Conservation (phyloP, 768 basidiomycete species). For the Hypholoma sublateritium region DNA sequence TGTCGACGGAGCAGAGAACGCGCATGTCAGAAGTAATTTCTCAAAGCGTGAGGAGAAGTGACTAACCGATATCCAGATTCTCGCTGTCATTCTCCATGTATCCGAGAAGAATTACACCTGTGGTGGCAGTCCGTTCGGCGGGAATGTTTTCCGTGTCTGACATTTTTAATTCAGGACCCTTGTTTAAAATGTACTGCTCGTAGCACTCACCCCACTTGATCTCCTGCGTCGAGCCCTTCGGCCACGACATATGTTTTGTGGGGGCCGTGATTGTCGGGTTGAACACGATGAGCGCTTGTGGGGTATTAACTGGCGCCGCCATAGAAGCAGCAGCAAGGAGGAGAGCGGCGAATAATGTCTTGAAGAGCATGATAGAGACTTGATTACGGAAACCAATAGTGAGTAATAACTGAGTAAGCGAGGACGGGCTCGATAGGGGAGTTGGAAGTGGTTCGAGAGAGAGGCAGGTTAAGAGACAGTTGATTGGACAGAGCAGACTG, state of each 20-base stretch:
- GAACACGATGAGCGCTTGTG: slow-evolving; percentile 33
- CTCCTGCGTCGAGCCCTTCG: slow-evolving; percentile 28
- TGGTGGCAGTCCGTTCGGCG: slow-evolving; percentile 27
- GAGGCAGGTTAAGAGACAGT: slow-evolving; percentile 1
- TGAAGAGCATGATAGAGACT: slow-evolving; percentile 24
- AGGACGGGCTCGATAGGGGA: not conserved
- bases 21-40: not conserved
- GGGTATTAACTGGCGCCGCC: slow-evolving; percentile 21
- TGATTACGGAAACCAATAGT: not conserved
- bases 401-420: not conserved
- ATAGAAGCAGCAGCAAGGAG: slow-evolving; percentile 23
- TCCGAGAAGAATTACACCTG: slow-evolving; percentile 48
- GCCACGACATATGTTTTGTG: slow-evolving; percentile 32
- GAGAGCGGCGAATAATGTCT: slow-evolving; percentile 28
- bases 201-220: slow-evolving; percentile 40
- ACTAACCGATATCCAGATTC: slow-evolving; percentile 50
- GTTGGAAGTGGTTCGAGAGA: not conserved
- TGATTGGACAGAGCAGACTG: slow-evolving; percentile 5
- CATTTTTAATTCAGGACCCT: not conserved
- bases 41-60: not conserved
- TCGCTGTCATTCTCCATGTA: slow-evolving; percentile 38
- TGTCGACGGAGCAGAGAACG: slow-evolving; percentile 11
- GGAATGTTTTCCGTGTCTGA: slow-evolving; percentile 39
- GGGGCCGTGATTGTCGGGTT: slow-evolving; percentile 45
- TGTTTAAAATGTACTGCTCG: not conserved